Percentiles rank a stretch among this genome's conserved stretches.
These are phyloP conservation scores for Allium fistulosum DNA, from an alignment of 106 monocot genomes.

Conservation along the genomic window DNA sequence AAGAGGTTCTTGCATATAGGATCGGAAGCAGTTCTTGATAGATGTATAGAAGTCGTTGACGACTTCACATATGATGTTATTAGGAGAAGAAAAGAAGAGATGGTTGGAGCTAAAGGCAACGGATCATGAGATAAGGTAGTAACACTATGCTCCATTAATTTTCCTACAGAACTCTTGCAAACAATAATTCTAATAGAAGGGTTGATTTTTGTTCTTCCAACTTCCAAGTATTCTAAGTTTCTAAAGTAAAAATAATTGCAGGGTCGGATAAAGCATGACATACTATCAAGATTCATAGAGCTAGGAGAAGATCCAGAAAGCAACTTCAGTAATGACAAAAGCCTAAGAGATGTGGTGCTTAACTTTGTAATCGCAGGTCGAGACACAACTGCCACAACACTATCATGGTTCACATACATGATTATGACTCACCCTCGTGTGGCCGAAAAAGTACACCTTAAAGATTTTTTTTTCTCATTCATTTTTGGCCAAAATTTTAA, in stretches of 20 bases:
- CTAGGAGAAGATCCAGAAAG: constrained; percentile 44
- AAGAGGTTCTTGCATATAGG: constrained; percentile 57
- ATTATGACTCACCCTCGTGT: constrained; percentile 47
- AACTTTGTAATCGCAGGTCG: constrained; percentile 86
- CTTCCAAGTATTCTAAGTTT: no score
- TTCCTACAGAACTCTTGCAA: no score
- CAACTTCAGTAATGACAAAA: constrained; percentile 63
- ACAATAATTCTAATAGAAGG: no score
- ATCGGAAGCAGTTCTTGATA: constrained; percentile 56
- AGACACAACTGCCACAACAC: constrained; percentile 85
- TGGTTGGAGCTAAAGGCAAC: constrained; percentile 13
- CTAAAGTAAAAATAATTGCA: neutral
- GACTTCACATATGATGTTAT: constrained; percentile 82
- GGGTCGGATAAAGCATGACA: constrained; percentile 70
- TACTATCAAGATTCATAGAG: constrained; percentile 93
- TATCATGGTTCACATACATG: constrained; percentile 90
- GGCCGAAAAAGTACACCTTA: constrained; percentile 43
- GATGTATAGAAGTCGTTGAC: constrained; percentile 64
- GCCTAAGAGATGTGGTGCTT: constrained; percentile 75
- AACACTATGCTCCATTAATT: neutral
- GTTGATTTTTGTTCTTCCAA: no score
- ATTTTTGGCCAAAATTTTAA: no score
- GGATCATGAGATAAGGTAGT: constrained; percentile 34
- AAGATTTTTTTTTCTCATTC: no score
- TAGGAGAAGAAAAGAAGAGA: constrained; percentile 58